Evolutionary conservation across 2,329 filamentous ascomycete species (phyloP).

Genomic region (Colletotrichum orbiculare): DNA sequence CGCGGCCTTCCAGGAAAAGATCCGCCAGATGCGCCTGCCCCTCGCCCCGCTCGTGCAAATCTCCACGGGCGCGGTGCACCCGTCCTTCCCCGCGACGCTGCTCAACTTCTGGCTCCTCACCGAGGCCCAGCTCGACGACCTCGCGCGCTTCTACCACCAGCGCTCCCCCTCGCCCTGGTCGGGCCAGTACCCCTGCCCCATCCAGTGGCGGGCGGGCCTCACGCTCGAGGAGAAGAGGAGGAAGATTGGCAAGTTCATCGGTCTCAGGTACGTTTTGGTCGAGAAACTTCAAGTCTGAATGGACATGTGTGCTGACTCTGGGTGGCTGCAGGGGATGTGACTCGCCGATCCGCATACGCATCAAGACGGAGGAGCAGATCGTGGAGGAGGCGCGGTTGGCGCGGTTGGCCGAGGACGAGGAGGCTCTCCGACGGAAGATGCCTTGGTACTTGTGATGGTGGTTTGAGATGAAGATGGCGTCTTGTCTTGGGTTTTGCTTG

Average conservation of each 20-base stretch:
- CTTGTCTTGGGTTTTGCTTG: not conserved
- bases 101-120: conserved; percentile 81
- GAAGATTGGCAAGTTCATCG: conserved; percentile 80
- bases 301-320: conserved; percentile 4
- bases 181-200: conserved; percentile 73
- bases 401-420: conserved; percentile 55
- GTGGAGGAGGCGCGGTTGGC: conserved; percentile 54
- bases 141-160: conserved; percentile 81
- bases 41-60: conserved; percentile 76
- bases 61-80: conserved; percentile 70
- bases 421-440: conserved; percentile 60
- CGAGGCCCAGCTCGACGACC: conserved; percentile 74
- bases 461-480: not conserved
- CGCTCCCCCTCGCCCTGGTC: conserved; percentile 66
- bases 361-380: conserved; percentile 61
- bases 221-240: conserved; percentile 75
- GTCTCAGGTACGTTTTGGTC: conserved; percentile 67
- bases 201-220: conserved; percentile 68
- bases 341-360: conserved; percentile 31
- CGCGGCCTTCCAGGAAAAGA: conserved; percentile 68
- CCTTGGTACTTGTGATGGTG: conserved; percentile 43
- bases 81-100: conserved; percentile 72
- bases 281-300: not conserved
- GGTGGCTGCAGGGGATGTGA: conserved; percentile 30
- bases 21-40: conserved; percentile 72